Base-by-base conservation (phyloP, 352 stramenopile genomes). In the Thalassiosira mediterranea region DNA sequence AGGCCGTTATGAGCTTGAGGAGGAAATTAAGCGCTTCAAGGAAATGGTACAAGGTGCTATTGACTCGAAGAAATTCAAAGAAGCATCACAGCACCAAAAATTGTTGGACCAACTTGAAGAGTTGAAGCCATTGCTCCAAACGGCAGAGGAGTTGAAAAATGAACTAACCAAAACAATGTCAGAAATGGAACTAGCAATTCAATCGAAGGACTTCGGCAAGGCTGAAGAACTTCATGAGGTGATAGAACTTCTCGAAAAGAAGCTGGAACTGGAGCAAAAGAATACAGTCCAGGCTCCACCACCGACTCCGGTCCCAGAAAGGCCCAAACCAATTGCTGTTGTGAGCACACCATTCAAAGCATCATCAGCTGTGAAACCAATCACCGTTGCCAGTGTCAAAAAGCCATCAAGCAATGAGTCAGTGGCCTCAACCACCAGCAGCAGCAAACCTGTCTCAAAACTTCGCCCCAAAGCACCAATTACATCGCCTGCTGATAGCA, bases 401-500 rank as follows among this genome's bases (percentile, higher is more conserved):
- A 53, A 76, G 51, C 15, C 19, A 34, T 48, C 53, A 17, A 15
- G 13, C n/a, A 19, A 48, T 10, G 40, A 44, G 28, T 37, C 52
- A 38, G 25, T 49, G 19, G 26, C 59, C n/a, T 46, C 34, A 40
- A 3, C 51, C 37, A 57, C 44, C 4, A 54, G 15, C 29, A 66
- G 58, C 11, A 54, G 32, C 11, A 63, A 57, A 38, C 66, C 76
- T 25, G 84, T 91, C 3, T 84, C 79, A 25, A 89, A 87, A 57
- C 82, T 95, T 8, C 74, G 89, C 31, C 86, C 87, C 3, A 91
- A 93, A 56, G 81, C 97, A 58, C 95, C 97, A 5, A 76, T 98
- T n/a, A 96, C 95, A 0, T 90, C 96, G 17, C 58, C 57, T 7
- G 86, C 95, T n/a, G 84, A 87, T 0, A 84, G 90, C 17, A 95